These are phyloP conservation scores for Monascus ruber DNA, from an alignment of 2,329 filamentous ascomycete genomes.

Conservation along the genomic window DNA sequence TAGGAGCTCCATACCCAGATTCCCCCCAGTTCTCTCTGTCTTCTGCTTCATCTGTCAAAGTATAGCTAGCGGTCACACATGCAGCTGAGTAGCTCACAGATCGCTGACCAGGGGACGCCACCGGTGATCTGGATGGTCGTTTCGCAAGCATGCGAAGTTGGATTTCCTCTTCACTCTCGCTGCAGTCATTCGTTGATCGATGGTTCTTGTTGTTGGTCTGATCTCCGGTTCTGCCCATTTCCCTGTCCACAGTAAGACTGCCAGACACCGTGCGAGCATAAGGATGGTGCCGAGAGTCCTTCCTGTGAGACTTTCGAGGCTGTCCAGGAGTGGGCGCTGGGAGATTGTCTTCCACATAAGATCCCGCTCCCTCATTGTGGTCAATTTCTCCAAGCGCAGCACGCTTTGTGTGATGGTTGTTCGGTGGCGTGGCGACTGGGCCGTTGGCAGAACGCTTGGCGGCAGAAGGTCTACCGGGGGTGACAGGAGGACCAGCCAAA, in stretches of 20 bases:
- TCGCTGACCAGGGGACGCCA: constrained; percentile 52
- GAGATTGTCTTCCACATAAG: constrained; percentile 63
- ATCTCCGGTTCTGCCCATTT: constrained; percentile 14
- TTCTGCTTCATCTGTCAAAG: constrained; percentile 51
- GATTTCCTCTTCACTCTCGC: constrained; percentile 72
- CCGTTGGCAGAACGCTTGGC: constrained; percentile 52
- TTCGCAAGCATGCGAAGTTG: constrained; percentile 64
- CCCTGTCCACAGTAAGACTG: constrained; percentile 27
- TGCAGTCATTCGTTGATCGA: constrained; percentile 45
- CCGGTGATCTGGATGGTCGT: constrained; percentile 52
- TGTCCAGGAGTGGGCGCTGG: constrained; percentile 93
- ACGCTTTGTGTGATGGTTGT: constrained; percentile 61
- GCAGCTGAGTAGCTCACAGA: constrained; percentile 61
- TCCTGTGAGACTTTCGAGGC: constrained; percentile 74
- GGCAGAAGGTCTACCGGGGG: constrained; percentile 38
- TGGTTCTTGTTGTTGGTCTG: constrained; percentile 40
- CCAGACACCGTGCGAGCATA: constrained; percentile 50
- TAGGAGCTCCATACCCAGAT: constrained; percentile 21
- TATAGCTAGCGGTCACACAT: constrained; percentile 58
- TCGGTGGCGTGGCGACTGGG: constrained; percentile 73
- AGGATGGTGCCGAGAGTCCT: constrained; percentile 62
- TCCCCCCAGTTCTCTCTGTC: constrained; percentile 58
- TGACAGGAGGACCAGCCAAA: constrained; percentile 50
- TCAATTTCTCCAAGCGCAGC: constrained; percentile 91
- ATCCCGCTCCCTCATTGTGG: constrained; percentile 51